A percentile compares a stretch with the other conserved stretches of the same genome.
Evolutionary conservation across 164 flowering plant genomes (phyloP).

Genomic region (Dillenia turbinata): DNA sequence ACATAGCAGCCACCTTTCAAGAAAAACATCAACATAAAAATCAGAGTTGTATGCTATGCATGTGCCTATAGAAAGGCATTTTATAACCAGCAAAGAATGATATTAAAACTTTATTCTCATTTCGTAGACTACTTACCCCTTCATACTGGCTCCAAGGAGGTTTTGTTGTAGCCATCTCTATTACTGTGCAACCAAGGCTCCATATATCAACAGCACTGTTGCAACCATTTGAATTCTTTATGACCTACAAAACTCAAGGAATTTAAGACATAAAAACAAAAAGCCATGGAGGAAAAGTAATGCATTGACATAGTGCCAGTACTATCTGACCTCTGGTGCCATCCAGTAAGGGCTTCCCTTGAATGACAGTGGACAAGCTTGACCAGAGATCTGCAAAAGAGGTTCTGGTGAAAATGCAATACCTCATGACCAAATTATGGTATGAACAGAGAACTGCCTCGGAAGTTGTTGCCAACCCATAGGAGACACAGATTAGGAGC

Average conservation of each 20-base stretch:
- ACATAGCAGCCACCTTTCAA: conserved; percentile 78
- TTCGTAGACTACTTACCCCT: conserved; percentile 48
- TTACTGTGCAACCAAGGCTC: conserved; percentile 94
- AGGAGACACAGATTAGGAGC: background rate
- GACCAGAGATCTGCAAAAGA: conserved; percentile 68
- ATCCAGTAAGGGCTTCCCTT: conserved; percentile 95
- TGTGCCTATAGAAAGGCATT: background rate
- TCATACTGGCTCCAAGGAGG: conserved; percentile 94
- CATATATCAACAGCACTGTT: conserved; percentile 86
- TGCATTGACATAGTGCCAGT: background rate
- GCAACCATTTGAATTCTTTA: conserved; percentile 69
- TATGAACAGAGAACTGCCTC: no score
- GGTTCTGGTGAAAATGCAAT: background rate
- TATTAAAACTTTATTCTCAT: background rate
- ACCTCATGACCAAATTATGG: no score
- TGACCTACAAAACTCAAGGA: conserved; percentile 40
- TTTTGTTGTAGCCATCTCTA: conserved; percentile 92
- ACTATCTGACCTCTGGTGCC: conserved; percentile 84
- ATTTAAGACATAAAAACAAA: background rate
- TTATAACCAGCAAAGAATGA: background rate
- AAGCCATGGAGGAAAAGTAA: background rate
- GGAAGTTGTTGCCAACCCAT: background rate
- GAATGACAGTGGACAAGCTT: conserved; percentile 76
- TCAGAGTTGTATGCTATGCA: no score
- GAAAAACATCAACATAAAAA: conserved; percentile 1